These are phyloP conservation scores for Amanita phalloides DNA, from an alignment of 768 basidiomycete genomes.

Conservation along the genomic window DNA sequence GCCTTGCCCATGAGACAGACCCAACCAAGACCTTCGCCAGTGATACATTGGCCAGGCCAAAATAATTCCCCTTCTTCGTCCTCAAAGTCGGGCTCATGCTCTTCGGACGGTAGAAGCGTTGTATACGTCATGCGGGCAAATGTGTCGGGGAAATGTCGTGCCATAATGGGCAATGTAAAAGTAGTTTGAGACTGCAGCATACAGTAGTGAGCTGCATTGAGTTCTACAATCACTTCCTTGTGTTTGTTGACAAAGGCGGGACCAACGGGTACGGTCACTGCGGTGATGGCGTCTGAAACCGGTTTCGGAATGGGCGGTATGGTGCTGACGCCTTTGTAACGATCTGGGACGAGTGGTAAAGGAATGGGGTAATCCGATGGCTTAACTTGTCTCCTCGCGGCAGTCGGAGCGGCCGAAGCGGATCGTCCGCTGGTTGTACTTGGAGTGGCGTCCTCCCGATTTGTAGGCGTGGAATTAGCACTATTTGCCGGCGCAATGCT, in stretches of 20 bases:
- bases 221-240: constrained; percentile 29
- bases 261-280: constrained; percentile 32
- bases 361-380: constrained; percentile 19
- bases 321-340: constrained; percentile 23
- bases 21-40: constrained; percentile 76
- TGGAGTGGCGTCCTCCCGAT: constrained; percentile 46
- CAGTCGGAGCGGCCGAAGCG: constrained; percentile 18
- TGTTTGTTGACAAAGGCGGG: constrained; percentile 29
- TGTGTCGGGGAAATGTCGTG: constrained; percentile 65
- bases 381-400: constrained; percentile 20
- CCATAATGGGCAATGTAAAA: constrained; percentile 57
- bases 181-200: constrained; percentile 39
- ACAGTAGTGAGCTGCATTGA: constrained; percentile 31
- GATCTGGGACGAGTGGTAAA: constrained; percentile 27
- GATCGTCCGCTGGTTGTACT: constrained; percentile 25
- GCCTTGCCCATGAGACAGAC: constrained; percentile 81
- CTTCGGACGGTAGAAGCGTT: constrained; percentile 50
- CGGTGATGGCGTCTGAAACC: constrained; percentile 31
- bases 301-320: constrained; percentile 29
- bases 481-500: constrained; percentile 59
- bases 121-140: constrained; percentile 65
- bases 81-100: constrained; percentile 74
- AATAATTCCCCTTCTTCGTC: constrained; percentile 82
- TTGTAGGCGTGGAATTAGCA: constrained; percentile 69
- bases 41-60: constrained; percentile 68